Conservation (phyloP, 352 stramenopile species). For the Globisporangium canariense region DNA sequence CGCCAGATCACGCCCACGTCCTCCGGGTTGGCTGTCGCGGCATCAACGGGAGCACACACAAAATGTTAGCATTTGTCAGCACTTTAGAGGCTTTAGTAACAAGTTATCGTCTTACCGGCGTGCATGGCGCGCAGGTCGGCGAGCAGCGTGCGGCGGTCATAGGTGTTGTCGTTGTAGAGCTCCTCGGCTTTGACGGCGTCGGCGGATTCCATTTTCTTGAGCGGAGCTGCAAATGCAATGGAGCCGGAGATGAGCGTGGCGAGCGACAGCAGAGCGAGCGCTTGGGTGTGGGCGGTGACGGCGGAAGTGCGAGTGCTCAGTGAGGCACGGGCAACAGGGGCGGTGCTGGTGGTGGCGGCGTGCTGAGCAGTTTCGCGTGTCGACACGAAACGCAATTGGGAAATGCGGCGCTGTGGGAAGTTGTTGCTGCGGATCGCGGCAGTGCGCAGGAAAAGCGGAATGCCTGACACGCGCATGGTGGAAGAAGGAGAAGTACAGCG, state of each 20-base stretch:
- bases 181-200: constrained; percentile 71
- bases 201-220: constrained; percentile 53
- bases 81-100: background rate
- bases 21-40: constrained; percentile 28
- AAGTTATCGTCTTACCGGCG: constrained; percentile 20
- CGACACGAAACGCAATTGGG: constrained; percentile 13
- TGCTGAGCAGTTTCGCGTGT: constrained; percentile 16
- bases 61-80: background rate
- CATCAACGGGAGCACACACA: background rate
- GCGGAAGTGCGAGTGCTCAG: constrained; percentile 14
- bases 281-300: constrained; percentile 16
- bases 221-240: constrained; percentile 16
- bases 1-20: constrained; percentile 68
- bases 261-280: constrained; percentile 25
- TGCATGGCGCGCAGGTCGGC: constrained; percentile 60
- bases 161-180: constrained; percentile 72
- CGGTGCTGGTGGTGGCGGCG: too few species aligned
- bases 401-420: constrained; percentile 4
- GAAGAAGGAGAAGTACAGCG: background rate
- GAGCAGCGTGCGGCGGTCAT: constrained; percentile 70
- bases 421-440: constrained; percentile 1
- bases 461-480: constrained; percentile 10
- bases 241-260: constrained; percentile 10
- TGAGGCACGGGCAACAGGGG: background rate
- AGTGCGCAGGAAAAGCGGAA: constrained; percentile 7